Evolutionary conservation across 371 early-diverging fungal species (phyloP), one percentile per base, ranked within the genome.

Genomic region (Apophysomyces sp.): DNA sequence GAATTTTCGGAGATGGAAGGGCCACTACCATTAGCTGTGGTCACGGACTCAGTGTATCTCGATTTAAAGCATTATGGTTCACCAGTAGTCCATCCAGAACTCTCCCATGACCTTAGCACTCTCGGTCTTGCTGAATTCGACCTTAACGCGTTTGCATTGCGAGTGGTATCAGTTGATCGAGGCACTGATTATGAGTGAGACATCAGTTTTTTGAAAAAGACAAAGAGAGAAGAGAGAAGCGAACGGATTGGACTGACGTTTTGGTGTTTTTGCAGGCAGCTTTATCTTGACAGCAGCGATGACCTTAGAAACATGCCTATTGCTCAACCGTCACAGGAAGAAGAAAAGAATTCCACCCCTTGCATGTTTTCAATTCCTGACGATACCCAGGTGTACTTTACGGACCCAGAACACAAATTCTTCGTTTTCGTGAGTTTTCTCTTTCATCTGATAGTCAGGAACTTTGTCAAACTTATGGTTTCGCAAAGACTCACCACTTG

Each of bases 1-100:
- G 86, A 85, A 60, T 85, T 85, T 62, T 85, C 86, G 49, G 86
- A 85, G 57, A 51, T 85, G 32, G 84, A 85, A 63, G 86, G 86
- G 0, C 86, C 86, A 5, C 56, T 81, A 15, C 81, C 86, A 0
- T 66, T 83, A 13, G 82, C 81, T 39, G 70, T 83, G 4, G 77
- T 85, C 3, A 69, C 74, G 7, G 78, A 74, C 7, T 58, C 65
- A 9, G 29, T 30, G 2, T 76, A 73, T 30, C 52, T 76, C 21
- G 80, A 80, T 37, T 41, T 80, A 1, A 82, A 79, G 24, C 69
- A 74, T 27, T 72, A 70, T 28, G 59, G 71, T 13, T 61, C 63
- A 52, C 64, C 63, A 9, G 53, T 31, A 26, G 21, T 16, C 13
- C 26, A 54, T 30, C 56, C 39, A 13, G 57, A 40, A 11, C 32